Conservation (phyloP, 495 filamentous ascomycete genomes). For the Venustampulla echinocandica region DNA sequence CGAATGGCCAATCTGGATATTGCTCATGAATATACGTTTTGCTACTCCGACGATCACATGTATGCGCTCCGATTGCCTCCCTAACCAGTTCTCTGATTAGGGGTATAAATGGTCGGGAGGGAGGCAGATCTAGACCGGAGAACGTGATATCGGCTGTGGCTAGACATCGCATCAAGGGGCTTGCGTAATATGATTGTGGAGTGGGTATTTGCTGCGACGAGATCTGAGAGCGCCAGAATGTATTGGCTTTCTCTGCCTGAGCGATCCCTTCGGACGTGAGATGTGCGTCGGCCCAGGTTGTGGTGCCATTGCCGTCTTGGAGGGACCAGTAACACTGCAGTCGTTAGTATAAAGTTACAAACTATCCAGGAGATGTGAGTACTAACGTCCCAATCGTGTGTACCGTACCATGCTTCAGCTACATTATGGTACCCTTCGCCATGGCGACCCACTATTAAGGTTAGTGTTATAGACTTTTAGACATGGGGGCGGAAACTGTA, state of each 20-base stretch:
- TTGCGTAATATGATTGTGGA: slow-evolving; percentile 58
- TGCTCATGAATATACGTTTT: slow-evolving; percentile 45
- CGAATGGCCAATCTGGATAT: slow-evolving; percentile 55
- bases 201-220: slow-evolving; percentile 46
- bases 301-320: slow-evolving; percentile 56
- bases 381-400: slow-evolving; percentile 56
- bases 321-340: slow-evolving; percentile 63
- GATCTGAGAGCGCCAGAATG: slow-evolving; percentile 54
- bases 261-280: slow-evolving; percentile 50
- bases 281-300: slow-evolving; percentile 60
- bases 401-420: slow-evolving; percentile 58
- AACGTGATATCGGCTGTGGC: slow-evolving; percentile 58
- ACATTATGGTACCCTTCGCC: slow-evolving; percentile 64
- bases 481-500: slow-evolving; percentile 10
- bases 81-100: slow-evolving; percentile 63
- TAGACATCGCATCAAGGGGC: slow-evolving; percentile 59
- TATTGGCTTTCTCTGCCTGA: slow-evolving; percentile 54
- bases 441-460: slow-evolving; percentile 48
- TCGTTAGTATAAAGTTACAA: neutral
- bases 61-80: slow-evolving; percentile 66
- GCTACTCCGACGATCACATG: slow-evolving; percentile 62
- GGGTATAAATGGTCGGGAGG: slow-evolving; percentile 44
- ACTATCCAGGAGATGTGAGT: slow-evolving; percentile 2
- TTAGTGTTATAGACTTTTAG: neutral
- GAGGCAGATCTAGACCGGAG: slow-evolving; percentile 42